Conservation (phyloP, 805 yeast genomes). For the Schwanniomyces occidentalis region DNA sequence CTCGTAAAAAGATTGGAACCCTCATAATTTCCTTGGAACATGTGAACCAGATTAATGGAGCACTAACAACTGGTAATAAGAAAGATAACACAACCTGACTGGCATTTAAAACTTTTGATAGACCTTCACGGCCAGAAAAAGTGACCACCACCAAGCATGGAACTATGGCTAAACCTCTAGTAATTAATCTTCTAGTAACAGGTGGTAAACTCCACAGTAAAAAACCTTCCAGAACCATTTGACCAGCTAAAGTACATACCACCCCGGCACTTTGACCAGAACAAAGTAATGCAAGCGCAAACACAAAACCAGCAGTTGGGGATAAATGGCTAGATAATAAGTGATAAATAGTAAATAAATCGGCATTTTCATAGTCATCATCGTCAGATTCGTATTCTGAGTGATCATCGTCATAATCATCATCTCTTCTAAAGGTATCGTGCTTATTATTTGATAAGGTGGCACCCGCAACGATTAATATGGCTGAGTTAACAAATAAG, state of each 20-base stretch:
- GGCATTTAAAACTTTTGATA: conserved; percentile 70
- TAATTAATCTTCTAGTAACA: conserved; percentile 73
- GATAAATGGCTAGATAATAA: conserved; percentile 70
- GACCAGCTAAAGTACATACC: conserved; percentile 91
- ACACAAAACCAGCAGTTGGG: conserved; percentile 82
- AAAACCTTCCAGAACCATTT: conserved; percentile 91
- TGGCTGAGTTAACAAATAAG: conserved; percentile 88
- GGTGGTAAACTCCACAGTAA: conserved; percentile 79
- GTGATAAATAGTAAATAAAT: conserved; percentile 75
- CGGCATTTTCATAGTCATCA: conserved; percentile 60
- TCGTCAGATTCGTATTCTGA: too few species aligned
- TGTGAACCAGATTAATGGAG: conserved; percentile 84
- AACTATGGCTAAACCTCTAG: conserved; percentile 78
- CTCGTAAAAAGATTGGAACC: conserved; percentile 41
- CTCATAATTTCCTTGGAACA: conserved; percentile 67
- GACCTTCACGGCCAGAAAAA: conserved; percentile 77
- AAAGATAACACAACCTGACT: conserved; percentile 82
- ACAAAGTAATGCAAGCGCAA: conserved; percentile 84
- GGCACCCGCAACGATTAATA: conserved; percentile 88
- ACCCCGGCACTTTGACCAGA: conserved; percentile 96
- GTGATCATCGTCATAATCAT: conserved; percentile 22
- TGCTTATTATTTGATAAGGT: conserved; percentile 48
- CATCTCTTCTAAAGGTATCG: conserved; percentile 12
- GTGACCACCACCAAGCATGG: conserved; percentile 81
- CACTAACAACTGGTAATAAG: conserved; percentile 82